A percentile compares a stretch with the other conserved stretches of the same genome.
Conservation (phyloP, 345 rosid genomes). For the Rhizophora mangle region DNA sequence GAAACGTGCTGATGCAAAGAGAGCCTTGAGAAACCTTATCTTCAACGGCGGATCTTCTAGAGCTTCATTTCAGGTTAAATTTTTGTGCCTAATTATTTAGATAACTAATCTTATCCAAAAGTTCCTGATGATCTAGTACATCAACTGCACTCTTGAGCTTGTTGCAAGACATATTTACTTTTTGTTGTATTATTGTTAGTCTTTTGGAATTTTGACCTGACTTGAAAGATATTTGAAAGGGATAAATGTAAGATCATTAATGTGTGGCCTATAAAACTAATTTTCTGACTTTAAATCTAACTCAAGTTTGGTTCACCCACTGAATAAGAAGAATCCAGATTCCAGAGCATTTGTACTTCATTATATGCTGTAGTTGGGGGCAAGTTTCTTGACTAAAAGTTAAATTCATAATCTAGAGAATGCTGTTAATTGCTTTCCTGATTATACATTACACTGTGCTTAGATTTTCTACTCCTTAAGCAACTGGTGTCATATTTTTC, state of each 20-base stretch:
- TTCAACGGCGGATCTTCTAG: constrained; percentile 29
- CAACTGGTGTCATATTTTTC: no score
- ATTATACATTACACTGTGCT: background rate
- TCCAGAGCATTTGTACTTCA: background rate
- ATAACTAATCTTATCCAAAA: no score
- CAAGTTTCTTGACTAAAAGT: background rate
- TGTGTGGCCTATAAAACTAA: background rate
- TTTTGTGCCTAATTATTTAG: background rate
- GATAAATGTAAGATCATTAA: no score
- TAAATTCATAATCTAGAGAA: background rate
- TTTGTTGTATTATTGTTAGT: no score
- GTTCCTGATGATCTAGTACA: no score
- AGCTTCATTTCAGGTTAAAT: constrained; percentile 44
- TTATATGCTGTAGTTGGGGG: background rate
- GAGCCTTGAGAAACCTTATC: constrained; percentile 51
- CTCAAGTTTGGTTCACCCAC: background rate
- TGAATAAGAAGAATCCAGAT: background rate
- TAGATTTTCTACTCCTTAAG: background rate
- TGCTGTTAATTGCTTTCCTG: background rate
- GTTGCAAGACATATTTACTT: no score
- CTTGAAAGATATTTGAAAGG: no score
- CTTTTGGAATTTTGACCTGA: no score
- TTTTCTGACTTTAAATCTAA: background rate
- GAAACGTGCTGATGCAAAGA: constrained; percentile 57
- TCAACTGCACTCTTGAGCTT: no score